Percentiles rank a stretch among this genome's conserved stretches.
Conservation (phyloP, 768 basidiomycete genomes). For the Rhizopogon sp. region DNA sequence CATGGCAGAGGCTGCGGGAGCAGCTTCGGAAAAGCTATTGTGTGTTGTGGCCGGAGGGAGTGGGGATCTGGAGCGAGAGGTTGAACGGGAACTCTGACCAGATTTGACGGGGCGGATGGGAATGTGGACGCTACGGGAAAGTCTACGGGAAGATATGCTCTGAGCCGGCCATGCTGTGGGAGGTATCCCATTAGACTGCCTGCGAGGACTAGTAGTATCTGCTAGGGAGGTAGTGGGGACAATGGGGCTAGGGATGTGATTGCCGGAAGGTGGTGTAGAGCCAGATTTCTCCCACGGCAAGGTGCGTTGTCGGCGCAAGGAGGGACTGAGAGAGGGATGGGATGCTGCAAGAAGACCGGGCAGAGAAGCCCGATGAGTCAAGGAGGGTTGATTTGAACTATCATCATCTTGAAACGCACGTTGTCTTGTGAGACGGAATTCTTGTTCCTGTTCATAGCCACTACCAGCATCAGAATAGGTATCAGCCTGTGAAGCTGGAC, state of each 20-base stretch:
- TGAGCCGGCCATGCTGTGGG: constrained; percentile 54
- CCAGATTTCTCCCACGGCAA: constrained; percentile 60
- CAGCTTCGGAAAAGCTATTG: constrained; percentile 58
- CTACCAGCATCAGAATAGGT: constrained; percentile 65
- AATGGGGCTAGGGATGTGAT: constrained; percentile 55
- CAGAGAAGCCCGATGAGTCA: constrained; percentile 52
- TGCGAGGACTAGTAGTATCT: constrained; percentile 63
- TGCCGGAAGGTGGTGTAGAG: constrained; percentile 48
- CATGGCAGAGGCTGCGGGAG: constrained; percentile 33
- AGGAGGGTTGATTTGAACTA: constrained; percentile 30
- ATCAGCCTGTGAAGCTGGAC: constrained; percentile 55
- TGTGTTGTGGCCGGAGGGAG: constrained; percentile 68
- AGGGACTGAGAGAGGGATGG: constrained; percentile 61
- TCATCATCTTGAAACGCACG: constrained; percentile 60
- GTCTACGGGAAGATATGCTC: constrained; percentile 63
- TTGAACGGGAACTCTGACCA: constrained; percentile 85
- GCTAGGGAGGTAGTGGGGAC: constrained; percentile 57
- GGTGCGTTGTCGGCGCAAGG: constrained; percentile 60
- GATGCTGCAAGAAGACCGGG: constrained; percentile 61
- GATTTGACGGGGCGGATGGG: constrained; percentile 62
- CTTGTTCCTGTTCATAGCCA: constrained; percentile 72
- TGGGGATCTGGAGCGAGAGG: constrained; percentile 91
- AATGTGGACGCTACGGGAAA: constrained; percentile 82
- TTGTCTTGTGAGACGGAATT: constrained; percentile 63
- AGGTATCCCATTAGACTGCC: constrained; percentile 44